These are phyloP conservation scores for Hydnum rufescens DNA, from an alignment of 768 basidiomycete species.

Conservation along the genomic window DNA sequence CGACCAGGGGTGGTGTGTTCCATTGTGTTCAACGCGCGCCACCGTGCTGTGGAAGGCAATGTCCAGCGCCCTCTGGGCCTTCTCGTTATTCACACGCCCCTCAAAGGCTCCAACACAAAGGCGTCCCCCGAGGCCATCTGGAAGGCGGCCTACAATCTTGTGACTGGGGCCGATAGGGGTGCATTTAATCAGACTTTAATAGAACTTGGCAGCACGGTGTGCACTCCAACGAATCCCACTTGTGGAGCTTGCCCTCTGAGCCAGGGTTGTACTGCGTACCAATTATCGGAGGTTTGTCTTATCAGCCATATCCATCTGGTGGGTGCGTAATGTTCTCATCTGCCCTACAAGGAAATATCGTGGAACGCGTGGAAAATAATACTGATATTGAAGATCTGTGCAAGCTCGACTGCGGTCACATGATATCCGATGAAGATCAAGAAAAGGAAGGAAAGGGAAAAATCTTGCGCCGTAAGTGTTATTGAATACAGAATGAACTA, in stretches of 20 bases:
- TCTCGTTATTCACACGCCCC: conserved; percentile 60
- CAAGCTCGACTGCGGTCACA: conserved; percentile 28
- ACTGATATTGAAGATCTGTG: conserved; percentile 65
- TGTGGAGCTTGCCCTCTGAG: conserved; percentile 57
- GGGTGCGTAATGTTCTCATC: not conserved
- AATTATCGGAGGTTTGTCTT: not conserved
- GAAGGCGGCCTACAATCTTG: conserved; percentile 51
- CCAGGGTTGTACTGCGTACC: conserved; percentile 47
- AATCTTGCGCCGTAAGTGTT: conserved; percentile 70
- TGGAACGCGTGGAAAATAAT: conserved; percentile 6
- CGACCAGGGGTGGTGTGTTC: conserved; percentile 32
- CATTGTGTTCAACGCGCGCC: conserved; percentile 71
- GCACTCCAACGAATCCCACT: conserved; percentile 62
- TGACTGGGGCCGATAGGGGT: conserved; percentile 42
- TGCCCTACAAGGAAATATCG: conserved; percentile 1
- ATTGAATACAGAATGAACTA: conserved; percentile 44
- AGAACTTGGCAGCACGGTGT: conserved; percentile 85
- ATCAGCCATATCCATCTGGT: not conserved
- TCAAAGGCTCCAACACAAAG: conserved; percentile 39
- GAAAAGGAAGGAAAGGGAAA: conserved; percentile 67
- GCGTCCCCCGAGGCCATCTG: conserved; percentile 63
- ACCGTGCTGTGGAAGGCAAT: conserved; percentile 79
- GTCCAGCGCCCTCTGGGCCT: conserved; percentile 71
- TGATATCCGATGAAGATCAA: conserved; percentile 75
- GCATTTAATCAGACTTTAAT: conserved; percentile 88